Base-by-base conservation (phyloP, 2,329 filamentous ascomycete species). In the Verticillium dahliae region DNA sequence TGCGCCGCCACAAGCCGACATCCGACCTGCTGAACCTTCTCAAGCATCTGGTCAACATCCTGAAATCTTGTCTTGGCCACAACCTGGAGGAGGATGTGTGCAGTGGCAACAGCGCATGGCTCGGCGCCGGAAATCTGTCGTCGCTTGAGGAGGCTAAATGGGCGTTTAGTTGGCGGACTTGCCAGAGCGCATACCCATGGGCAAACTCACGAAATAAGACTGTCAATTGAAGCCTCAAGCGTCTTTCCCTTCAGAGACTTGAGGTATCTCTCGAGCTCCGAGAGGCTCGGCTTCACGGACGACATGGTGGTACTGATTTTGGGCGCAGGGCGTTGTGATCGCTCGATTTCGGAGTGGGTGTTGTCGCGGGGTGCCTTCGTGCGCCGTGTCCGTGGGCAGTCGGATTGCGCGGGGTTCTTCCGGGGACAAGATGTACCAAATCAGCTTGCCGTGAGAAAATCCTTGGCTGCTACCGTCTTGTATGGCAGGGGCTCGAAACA, bases 91-190 rank as follows among this genome's bases (percentile, higher is more conserved):
- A 99, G 86, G 34, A 98, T 87, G 69, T 96, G 90, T 27, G 93
- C 91, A 2, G 94, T 98, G 64, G 93, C 93, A 62, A 95, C 87
- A 62, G 95, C 95, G 76, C 93, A 97, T 74, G 90, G 86, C 74
- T 95, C 87, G 56, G 93, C 91, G 67, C 91, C 91, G 64, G 85
- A 86, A 70, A 99, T 96, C 73, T 98, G 94, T 69, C 93, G 84
- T 73, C 93, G 84, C 76, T 97, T 97, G 66, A 99, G 84, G 22
- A 97, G 87, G 59, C 91, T 95, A 68, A 27, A 15, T 14, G 7
- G 27, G 5, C 31, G 10, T 10, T 34, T 14, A 56, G 54, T 57
- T 58, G 63, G 56, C 63, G 58, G n/a, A 13, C 10, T 65, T 10
- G 11, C 13, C 10, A 18, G 45, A 2, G 10, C n/a, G 45, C 45